These are phyloP conservation scores for Diaporthe batatas DNA, from an alignment of 2,329 filamentous ascomycete species.

Conservation along the genomic window DNA sequence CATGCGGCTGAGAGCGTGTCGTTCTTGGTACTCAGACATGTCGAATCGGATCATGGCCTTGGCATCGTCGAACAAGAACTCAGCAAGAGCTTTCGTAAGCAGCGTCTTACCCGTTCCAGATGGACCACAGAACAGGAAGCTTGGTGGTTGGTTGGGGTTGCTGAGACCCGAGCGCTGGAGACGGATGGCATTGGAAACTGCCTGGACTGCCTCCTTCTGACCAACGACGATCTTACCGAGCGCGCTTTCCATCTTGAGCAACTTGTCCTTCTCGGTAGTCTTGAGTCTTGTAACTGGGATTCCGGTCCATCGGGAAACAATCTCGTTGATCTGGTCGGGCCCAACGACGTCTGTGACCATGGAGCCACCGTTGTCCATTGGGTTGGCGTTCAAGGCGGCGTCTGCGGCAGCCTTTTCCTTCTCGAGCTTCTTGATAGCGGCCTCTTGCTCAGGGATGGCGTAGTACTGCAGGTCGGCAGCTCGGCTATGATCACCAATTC, in stretches of 20 bases:
- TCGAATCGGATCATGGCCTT: conserved; percentile 99
- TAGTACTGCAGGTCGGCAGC: conserved; percentile 98
- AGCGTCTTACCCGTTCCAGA: conserved; percentile 98
- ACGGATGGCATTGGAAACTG: conserved; percentile 95
- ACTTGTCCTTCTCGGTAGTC: conserved; percentile 97
- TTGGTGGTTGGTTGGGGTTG: conserved; percentile 97
- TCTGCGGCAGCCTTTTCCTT: conserved; percentile 84
- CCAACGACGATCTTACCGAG: conserved; percentile 89
- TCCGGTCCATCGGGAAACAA: conserved; percentile 97
- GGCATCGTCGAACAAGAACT: conserved; percentile 97
- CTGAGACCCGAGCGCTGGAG: conserved; percentile 93
- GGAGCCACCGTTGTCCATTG: conserved; percentile 72
- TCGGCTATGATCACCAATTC: conserved; percentile 84
- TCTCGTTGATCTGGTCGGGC: conserved; percentile 98
- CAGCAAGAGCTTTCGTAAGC: conserved; percentile 94
- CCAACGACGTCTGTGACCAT: conserved; percentile 95
- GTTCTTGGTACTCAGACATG: conserved; percentile 99
- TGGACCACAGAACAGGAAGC: conserved; percentile 98
- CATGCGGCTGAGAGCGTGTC: conserved; percentile 95
- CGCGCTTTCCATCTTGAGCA: conserved; percentile 95
- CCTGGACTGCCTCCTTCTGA: conserved; percentile 91
- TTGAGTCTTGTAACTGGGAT: conserved; percentile 95
- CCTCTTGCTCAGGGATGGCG: conserved; percentile 92
- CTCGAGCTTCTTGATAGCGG: conserved; percentile 85
- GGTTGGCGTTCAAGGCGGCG: conserved; percentile 70